Base-by-base conservation (phyloP, 768 basidiomycete genomes). In the Psilocybe cyanescens region DNA sequence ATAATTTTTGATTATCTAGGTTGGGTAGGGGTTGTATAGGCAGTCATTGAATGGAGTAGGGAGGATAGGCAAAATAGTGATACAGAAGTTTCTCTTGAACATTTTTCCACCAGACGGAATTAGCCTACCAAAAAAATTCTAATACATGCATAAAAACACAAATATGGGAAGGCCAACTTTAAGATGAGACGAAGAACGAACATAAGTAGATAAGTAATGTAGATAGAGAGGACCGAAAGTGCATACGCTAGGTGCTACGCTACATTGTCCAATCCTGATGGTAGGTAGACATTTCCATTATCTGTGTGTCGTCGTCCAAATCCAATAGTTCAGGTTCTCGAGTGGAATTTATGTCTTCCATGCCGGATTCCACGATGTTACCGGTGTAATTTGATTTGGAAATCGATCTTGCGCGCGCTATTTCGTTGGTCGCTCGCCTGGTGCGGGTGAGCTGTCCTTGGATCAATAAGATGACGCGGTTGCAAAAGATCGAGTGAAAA, bases 401-500 rank as follows among this genome's bases (percentile, higher is more conserved):
- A 44, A 44, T 12, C 5, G 41, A 14, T n/a, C 41, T 12, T 55
- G 47, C 4, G 47, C 35, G n/a, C 28, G 12, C 56, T 37, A 7
- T 57, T 61, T 12, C 58, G 31, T 28, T 67, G 64, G 17, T 63
- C 67, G 6, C 54, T 70, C 54, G 48, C 57, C 60, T 11, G 65
- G 24, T 31, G 60, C 52, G 37, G 67, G 59, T 33, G 41, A 73
- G 71, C 66, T 72, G 72, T n/a, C 72, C 70, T 11, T 76, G 68
- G 49, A 82, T 79, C 31, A 77, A 70, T 37, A 82, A 68, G 3
- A 82, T 72, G 19, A 81, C 78, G 17, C 79, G 75, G 35, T 68
- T 78, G 66, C 77, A 79, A 41, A 81, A 65, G 12, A 80, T 68
- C 8, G 78, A 79, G 65, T 81, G 80, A 12, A 80, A 61, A 29